Evolutionary conservation across 306 rosid species (phyloP).

Genomic region (Arachis hypogaea): DNA sequence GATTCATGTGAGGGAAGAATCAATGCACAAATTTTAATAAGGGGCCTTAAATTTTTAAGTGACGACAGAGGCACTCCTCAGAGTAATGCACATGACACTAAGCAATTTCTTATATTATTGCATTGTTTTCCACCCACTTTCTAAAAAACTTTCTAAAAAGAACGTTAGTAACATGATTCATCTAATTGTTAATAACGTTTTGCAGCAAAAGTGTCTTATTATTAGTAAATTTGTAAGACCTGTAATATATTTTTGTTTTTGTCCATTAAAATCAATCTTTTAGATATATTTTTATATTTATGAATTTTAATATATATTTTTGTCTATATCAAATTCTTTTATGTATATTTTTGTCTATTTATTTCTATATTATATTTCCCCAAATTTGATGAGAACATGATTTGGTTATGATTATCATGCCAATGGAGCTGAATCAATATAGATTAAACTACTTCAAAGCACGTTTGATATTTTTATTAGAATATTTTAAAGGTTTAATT

Average conservation of each 20-base stretch:
- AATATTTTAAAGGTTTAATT: no score
- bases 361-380: constrained; percentile 17
- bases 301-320: no score
- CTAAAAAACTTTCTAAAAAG: constrained; percentile 34
- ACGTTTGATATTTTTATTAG: constrained; percentile 5
- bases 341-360: no score
- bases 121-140: constrained; percentile 36
- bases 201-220: constrained; percentile 9
- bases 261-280: no score
- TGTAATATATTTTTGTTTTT: no score
- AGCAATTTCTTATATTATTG: constrained; percentile 21
- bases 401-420: constrained; percentile 50
- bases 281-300: no score
- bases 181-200: constrained; percentile 31
- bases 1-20: constrained; percentile 61
- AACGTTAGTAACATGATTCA: constrained; percentile 46
- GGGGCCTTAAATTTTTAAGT: constrained; percentile 44
- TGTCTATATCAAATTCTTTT: no score
- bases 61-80: constrained; percentile 52
- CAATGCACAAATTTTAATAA: constrained; percentile 46
- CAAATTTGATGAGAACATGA: constrained; percentile 37
- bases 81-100: constrained; percentile 55
- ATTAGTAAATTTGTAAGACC: no score
- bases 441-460: constrained; percentile 18
- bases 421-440: constrained; percentile 40